Conservation (phyloP, 352 stramenopile genomes). For the Phytophthora tubulina region DNA sequence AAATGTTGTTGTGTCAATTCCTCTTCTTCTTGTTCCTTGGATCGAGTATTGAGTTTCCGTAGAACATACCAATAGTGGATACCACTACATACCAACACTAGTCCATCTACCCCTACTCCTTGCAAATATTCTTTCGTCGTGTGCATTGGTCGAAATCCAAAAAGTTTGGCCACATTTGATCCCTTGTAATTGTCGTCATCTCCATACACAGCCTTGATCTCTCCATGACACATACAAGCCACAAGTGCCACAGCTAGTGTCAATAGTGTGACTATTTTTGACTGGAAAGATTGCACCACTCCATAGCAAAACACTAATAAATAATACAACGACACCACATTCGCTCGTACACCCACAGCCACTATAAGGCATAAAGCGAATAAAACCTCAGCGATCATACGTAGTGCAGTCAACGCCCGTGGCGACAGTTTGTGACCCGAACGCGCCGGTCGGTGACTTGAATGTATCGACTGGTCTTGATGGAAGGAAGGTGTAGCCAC, state of each 20-base stretch:
- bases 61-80: slow-evolving; percentile 79
- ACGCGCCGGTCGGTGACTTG: too few relatives aligned
- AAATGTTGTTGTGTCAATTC: slow-evolving; percentile 50
- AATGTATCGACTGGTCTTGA: slow-evolving; percentile 17
- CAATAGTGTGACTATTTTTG: slow-evolving; percentile 47
- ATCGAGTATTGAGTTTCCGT: slow-evolving; percentile 36
- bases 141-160: slow-evolving; percentile 59
- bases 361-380: slow-evolving; percentile 67
- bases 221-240: slow-evolving; percentile 57
- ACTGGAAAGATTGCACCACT: slow-evolving; percentile 74
- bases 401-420: slow-evolving; percentile 32
- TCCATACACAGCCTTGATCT: slow-evolving; percentile 35
- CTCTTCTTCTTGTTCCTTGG: slow-evolving; percentile 42
- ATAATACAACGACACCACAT: slow-evolving; percentile 74
- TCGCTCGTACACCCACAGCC: slow-evolving; percentile 59
- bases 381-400: slow-evolving; percentile 38
- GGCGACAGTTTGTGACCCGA: slow-evolving; percentile 30
- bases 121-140: slow-evolving; percentile 47
- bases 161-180: slow-evolving; percentile 39
- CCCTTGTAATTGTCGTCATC: slow-evolving; percentile 26
- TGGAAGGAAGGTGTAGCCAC: slow-evolving; percentile 44
- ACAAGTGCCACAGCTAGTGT: slow-evolving; percentile 59
- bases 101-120: slow-evolving; percentile 65
- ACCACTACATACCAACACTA: slow-evolving; percentile 64
- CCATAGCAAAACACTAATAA: slow-evolving; percentile 75